Evolutionary conservation across 2,329 filamentous ascomycete species (phyloP).

Genomic region (Talaromyces sp.): DNA sequence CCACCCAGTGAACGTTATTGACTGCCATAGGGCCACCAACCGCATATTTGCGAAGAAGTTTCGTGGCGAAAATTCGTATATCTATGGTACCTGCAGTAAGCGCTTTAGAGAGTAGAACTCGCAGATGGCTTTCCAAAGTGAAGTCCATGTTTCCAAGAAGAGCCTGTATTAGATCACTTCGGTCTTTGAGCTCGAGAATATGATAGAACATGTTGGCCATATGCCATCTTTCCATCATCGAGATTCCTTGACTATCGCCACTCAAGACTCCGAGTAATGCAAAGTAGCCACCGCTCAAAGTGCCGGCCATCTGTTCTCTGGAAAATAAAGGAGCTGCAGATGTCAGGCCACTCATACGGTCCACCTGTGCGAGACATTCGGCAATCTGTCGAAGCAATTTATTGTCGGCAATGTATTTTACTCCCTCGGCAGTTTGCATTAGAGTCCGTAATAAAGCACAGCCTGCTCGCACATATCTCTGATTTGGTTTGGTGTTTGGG

Average conservation of each 20-base stretch:
- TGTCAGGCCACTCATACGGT: slow-evolving; percentile 69
- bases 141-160: slow-evolving; percentile 92
- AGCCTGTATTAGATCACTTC: slow-evolving; percentile 84
- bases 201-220: slow-evolving; percentile 99
- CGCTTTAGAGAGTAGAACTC: slow-evolving; percentile 88
- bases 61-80: slow-evolving; percentile 85
- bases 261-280: slow-evolving; percentile 84
- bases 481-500: slow-evolving; percentile 84
- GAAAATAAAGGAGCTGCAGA: slow-evolving; percentile 81
- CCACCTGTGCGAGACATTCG: slow-evolving; percentile 91
- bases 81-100: slow-evolving; percentile 86
- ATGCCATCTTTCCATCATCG: slow-evolving; percentile 90
- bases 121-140: slow-evolving; percentile 76
- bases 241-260: slow-evolving; percentile 72
- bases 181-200: slow-evolving; percentile 84
- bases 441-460: slow-evolving; percentile 84
- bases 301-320: slow-evolving; percentile 74
- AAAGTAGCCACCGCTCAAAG: slow-evolving; percentile 88
- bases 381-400: slow-evolving; percentile 91
- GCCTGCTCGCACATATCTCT: slow-evolving; percentile 86
- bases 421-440: slow-evolving; percentile 77
- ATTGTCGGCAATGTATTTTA: slow-evolving; percentile 80
- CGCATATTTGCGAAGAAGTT: slow-evolving; percentile 80
- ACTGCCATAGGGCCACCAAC: slow-evolving; percentile 48
- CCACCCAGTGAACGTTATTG: slow-evolving; percentile 86